A percentile compares a stretch with the other conserved stretches of the same genome.
Evolutionary conservation across 768 basidiomycete genomes (phyloP).

Genomic region (Lactifluus echinatus): DNA sequence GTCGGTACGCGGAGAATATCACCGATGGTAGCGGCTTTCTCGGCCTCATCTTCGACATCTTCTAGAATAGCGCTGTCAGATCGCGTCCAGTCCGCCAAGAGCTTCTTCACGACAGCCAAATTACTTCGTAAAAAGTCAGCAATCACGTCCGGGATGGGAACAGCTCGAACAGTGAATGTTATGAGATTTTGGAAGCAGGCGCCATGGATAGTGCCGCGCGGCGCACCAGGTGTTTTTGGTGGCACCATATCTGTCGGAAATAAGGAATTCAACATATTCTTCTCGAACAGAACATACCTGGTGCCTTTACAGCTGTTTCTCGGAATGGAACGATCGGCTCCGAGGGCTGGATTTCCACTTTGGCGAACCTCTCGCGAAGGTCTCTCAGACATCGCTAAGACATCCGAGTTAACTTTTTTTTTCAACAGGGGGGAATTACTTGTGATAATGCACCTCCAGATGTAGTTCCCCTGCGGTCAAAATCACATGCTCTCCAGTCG

Average conservation of each 20-base stretch:
- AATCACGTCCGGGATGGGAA: slow-evolving; percentile 65
- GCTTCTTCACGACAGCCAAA: slow-evolving; percentile 47
- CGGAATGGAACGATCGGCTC: slow-evolving; percentile 97
- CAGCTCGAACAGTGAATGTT: slow-evolving; percentile 75
- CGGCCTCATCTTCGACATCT: slow-evolving; percentile 30
- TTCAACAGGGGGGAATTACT: background rate
- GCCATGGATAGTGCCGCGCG: slow-evolving; percentile 72
- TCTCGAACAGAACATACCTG: slow-evolving; percentile 38
- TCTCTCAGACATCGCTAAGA: slow-evolving; percentile 88
- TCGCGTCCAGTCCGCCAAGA: slow-evolving; percentile 37
- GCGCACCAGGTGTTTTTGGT: slow-evolving; percentile 59
- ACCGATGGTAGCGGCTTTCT: slow-evolving; percentile 42
- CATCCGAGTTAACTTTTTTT: background rate
- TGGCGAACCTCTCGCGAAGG: slow-evolving; percentile 90
- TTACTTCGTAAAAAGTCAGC: slow-evolving; percentile 75
- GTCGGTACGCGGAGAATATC: slow-evolving; percentile 54
- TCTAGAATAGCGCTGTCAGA: slow-evolving; percentile 28
- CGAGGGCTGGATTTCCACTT: slow-evolving; percentile 86
- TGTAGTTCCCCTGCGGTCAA: slow-evolving; percentile 93
- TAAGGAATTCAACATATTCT: background rate
- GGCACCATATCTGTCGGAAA: slow-evolving; percentile 70
- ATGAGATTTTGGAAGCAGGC: slow-evolving; percentile 61
- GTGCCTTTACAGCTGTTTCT: slow-evolving; percentile 80
- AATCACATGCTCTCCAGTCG: slow-evolving; percentile 96
- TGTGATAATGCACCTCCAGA: slow-evolving; percentile 56